A percentile compares a stretch with the other conserved stretches of the same genome.
These are phyloP conservation scores for Diaporthe nobilis DNA, from an alignment of 2,329 filamentous ascomycete genomes.

Conservation along the genomic window DNA sequence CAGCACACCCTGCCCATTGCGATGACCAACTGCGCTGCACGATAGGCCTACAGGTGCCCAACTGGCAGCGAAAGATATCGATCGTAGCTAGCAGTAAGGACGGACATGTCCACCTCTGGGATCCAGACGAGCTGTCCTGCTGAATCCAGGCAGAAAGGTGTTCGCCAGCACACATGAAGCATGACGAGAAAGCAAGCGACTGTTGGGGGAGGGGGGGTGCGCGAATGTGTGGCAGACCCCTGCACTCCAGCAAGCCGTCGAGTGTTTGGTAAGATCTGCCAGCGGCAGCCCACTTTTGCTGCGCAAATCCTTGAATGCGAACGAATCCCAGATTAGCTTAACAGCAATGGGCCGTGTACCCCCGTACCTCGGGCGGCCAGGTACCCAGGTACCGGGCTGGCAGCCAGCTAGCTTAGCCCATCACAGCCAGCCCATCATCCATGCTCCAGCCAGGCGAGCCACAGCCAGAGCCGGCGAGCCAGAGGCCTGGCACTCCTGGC, in stretches of 20 bases:
- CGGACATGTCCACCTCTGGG: neutral
- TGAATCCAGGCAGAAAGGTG: constrained; percentile 14
- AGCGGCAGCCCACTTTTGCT: constrained; percentile 26
- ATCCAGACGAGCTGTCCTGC: neutral
- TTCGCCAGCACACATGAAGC: neutral
- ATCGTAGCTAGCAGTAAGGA: neutral
- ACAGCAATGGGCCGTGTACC: constrained; percentile 3
- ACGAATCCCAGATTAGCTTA: constrained; percentile 28
- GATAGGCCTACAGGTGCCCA: neutral
- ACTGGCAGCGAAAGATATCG: neutral
- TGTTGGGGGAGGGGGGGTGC: neutral
- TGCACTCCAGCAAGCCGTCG: neutral
- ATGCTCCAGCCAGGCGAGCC: constrained; percentile 17
- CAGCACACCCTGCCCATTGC: neutral
- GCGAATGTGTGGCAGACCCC: constrained; percentile 24
- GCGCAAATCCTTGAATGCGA: constrained; percentile 27
- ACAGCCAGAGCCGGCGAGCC: constrained; percentile 24
- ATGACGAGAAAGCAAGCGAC: neutral
- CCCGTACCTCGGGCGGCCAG: neutral
- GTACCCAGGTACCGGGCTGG: constrained; percentile 6
- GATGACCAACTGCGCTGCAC: neutral
- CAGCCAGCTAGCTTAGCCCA: constrained; percentile 20
- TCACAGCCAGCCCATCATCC: constrained; percentile 20
- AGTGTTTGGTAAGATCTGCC: constrained; percentile 30
- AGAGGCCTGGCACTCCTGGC: constrained; percentile 23